A percentile compares a stretch with the other conserved stretches of the same genome.
Conservation (phyloP, 2,329 filamentous ascomycete genomes). For the Alternaria atra region DNA sequence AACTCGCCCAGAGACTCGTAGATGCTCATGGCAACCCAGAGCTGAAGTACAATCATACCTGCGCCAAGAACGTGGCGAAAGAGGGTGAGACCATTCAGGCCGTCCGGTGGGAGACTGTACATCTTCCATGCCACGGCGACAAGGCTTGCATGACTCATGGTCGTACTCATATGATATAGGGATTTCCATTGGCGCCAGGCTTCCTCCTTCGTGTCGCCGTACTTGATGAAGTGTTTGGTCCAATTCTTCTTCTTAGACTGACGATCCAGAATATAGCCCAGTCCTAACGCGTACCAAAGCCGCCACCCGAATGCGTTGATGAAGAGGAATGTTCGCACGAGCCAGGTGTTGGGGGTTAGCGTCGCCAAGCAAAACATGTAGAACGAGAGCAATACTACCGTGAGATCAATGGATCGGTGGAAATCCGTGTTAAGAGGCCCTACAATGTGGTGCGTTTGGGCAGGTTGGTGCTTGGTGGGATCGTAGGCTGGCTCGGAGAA, state of each 20-base stretch:
- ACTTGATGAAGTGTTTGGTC: conserved; percentile 98
- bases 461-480: conserved; percentile 61
- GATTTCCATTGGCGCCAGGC: conserved; percentile 99
- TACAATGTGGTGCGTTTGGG: conserved; percentile 81
- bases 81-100: conserved; percentile 84
- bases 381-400: conserved; percentile 76
- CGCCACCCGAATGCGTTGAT: conserved; percentile 83
- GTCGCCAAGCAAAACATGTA: conserved; percentile 79
- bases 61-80: conserved; percentile 87
- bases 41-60: conserved; percentile 81
- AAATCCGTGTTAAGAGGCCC: conserved; percentile 86
- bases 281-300: conserved; percentile 88
- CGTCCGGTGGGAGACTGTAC: conserved; percentile 86
- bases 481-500: conserved; percentile 53
- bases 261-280: conserved; percentile 82
- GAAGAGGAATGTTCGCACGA: conserved; percentile 82
- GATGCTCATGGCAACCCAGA: conserved; percentile 93
- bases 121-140: conserved; percentile 95
- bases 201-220: conserved; percentile 86
- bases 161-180: conserved; percentile 91
- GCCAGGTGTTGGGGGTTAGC: conserved; percentile 77
- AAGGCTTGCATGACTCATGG: conserved; percentile 88
- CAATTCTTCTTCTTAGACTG: conserved; percentile 93
- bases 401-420: conserved; percentile 85
- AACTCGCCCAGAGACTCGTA: conserved; percentile 97